Evolutionary conservation across 306 rosid species (phyloP).

Genomic region (Pterocarpus macrocarpus): DNA sequence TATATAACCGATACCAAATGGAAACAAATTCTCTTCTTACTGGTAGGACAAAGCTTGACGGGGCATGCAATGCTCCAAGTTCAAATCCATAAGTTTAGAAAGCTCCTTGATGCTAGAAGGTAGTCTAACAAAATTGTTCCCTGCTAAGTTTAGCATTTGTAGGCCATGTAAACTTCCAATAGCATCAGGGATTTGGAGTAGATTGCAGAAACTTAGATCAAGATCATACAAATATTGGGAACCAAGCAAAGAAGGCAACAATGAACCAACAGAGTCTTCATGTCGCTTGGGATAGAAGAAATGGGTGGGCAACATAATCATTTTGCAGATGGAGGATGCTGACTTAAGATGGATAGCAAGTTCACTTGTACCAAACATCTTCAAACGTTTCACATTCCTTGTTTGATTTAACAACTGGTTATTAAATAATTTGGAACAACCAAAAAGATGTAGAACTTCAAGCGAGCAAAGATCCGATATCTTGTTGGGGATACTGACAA

Average conservation of each 20-base stretch:
- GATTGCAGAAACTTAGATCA: slow-evolving; percentile 25
- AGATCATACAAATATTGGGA: neutral
- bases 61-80: slow-evolving; percentile 20
- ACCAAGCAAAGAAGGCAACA: neutral
- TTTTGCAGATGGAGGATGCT: too few species aligned
- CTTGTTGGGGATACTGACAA: neutral
- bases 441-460: too few species aligned
- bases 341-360: too few species aligned
- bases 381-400: too few species aligned
- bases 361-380: too few species aligned
- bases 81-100: neutral
- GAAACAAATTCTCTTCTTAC: too few species aligned
- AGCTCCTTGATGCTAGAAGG: slow-evolving; percentile 14
- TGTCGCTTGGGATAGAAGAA: neutral
- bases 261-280: neutral
- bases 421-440: too few species aligned
- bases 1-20: too few species aligned
- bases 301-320: too few species aligned
- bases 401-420: too few species aligned
- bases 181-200: slow-evolving; percentile 8
- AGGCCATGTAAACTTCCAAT: slow-evolving; percentile 17
- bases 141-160: neutral
- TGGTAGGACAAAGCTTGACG: too few species aligned
- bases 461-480: too few species aligned
- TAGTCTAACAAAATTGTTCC: slow-evolving; percentile 29